Evolutionary conservation across 176 grass and related monocot species (phyloP).

Genomic region (Dactylis glomerata): DNA sequence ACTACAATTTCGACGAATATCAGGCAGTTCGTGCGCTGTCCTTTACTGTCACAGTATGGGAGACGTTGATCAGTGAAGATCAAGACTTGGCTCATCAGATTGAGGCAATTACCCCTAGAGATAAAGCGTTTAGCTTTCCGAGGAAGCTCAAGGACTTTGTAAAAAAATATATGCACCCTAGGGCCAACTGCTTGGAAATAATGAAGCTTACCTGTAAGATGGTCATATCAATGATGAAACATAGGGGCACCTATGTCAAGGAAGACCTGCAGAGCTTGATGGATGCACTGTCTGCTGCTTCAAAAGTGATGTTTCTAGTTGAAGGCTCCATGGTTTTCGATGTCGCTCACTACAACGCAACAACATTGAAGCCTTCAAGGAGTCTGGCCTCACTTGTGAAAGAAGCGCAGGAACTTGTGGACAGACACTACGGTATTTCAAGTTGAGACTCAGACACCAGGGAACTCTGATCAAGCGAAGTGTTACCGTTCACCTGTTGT

Average conservation of each 20-base stretch:
- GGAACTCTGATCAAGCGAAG: neutral
- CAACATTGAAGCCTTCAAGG: neutral
- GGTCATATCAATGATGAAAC: neutral
- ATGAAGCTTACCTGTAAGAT: neutral
- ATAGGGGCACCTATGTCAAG: neutral
- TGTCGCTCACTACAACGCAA: neutral
- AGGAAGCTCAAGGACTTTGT: neutral
- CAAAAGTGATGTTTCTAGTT: neutral
- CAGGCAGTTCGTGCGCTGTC: neutral
- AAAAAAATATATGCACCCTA: accelerated
- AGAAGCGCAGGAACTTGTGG: neutral
- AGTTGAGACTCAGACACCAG: neutral
- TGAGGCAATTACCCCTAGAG: neutral
- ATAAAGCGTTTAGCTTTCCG: neutral
- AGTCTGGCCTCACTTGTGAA: neutral
- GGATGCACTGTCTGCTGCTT: neutral
- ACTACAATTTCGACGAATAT: accelerated
- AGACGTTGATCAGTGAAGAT: neutral
- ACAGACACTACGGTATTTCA: neutral
- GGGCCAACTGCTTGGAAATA: accelerated
- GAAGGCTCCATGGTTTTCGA: constrained; percentile 10
- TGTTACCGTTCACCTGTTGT: neutral
- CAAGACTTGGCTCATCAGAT: neutral
- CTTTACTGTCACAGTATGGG: neutral
- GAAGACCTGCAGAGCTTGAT: neutral